Evolutionary conservation across 495 filamentous ascomycete genomes (phyloP).

Genomic region (Aspergillus egyptiacus): DNA sequence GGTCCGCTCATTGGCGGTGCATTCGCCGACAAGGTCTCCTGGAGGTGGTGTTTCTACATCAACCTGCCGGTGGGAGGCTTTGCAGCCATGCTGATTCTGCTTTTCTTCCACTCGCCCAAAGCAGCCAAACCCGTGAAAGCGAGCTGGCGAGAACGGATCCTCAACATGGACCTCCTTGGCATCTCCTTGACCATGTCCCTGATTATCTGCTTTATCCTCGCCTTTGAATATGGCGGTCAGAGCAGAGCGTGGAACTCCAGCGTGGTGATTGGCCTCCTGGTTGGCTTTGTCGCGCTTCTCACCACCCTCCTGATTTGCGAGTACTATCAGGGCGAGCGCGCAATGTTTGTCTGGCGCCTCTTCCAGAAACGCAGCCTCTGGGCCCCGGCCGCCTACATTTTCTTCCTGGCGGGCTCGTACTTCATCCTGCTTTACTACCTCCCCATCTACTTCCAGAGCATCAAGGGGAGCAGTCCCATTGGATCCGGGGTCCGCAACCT

Average conservation of each 20-base stretch:
- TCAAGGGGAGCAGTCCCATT: conserved; percentile 57
- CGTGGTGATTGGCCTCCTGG: neutral
- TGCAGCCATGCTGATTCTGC: conserved; percentile 45
- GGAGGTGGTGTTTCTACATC: conserved; percentile 83
- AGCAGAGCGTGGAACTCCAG: conserved; percentile 15
- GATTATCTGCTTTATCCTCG: conserved; percentile 31
- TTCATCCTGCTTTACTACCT: conserved; percentile 34
- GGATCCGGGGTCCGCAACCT: conserved; percentile 49
- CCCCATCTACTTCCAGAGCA: conserved; percentile 47
- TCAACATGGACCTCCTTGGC: conserved; percentile 27
- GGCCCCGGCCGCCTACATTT: conserved; percentile 25
- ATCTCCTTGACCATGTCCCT: conserved; percentile 23
- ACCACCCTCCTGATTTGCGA: neutral
- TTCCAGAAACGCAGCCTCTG: conserved; percentile 38
- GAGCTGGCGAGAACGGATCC: conserved; percentile 24
- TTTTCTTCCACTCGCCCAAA: conserved; percentile 39
- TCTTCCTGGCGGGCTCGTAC: conserved; percentile 19
- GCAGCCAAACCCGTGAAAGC: conserved; percentile 10
- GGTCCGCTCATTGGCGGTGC: conserved; percentile 58
- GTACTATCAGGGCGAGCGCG: neutral
- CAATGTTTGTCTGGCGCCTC: neutral
- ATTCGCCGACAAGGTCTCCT: conserved; percentile 52
- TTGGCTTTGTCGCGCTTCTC: neutral
- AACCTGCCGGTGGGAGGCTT: conserved; percentile 61
- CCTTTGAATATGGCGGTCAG: conserved; percentile 36